Conservation (phyloP, 2,329 filamentous ascomycete genomes). For the Cyclaneusma minus region DNA sequence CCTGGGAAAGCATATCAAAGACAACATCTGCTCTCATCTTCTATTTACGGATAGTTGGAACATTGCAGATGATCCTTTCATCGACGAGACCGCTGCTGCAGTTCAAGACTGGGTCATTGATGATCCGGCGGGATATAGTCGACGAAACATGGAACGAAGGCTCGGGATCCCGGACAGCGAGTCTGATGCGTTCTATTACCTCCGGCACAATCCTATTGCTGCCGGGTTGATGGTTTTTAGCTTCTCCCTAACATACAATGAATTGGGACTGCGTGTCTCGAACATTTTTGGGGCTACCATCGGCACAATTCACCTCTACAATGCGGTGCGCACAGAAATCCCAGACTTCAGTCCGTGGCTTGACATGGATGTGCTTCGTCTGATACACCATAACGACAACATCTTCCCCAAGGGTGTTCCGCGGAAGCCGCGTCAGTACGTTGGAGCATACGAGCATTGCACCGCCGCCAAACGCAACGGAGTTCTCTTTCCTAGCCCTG, state of each 20-base stretch:
- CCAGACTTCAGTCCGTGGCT: conserved; percentile 4
- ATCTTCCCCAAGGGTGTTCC: conserved; percentile 5
- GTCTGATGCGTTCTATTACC: conserved; percentile 4
- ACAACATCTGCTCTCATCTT: conserved; percentile 1
- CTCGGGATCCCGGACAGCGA: conserved; percentile 2
- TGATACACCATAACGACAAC: conserved; percentile 5
- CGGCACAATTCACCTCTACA: conserved; percentile 8
- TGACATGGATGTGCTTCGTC: conserved; percentile 8
- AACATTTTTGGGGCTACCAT: conserved; percentile 5
- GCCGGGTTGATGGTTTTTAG: conserved; percentile 8
- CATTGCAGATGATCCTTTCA: too few relatives aligned
- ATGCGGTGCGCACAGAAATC: conserved; percentile 5
- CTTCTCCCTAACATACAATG: conserved; percentile 6
- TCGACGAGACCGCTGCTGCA: conserved; percentile 4
- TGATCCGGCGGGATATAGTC: conserved; percentile 4
- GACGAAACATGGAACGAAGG: conserved; percentile 1
- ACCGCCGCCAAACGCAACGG: conserved; percentile 4
- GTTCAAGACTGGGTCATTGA: conserved; percentile 7
- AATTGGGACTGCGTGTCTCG: conserved; percentile 3
- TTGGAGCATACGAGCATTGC: conserved; percentile 4
- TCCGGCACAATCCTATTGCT: conserved; percentile 6
- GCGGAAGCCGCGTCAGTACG: conserved; percentile 1
- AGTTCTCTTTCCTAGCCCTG: too few relatives aligned
- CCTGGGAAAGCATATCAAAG: conserved; percentile 4
- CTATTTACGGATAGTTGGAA: too few relatives aligned